Evolutionary conservation across 163 green algal species (phyloP).

Genomic region (Coccomyxa subellipsoidea): DNA sequence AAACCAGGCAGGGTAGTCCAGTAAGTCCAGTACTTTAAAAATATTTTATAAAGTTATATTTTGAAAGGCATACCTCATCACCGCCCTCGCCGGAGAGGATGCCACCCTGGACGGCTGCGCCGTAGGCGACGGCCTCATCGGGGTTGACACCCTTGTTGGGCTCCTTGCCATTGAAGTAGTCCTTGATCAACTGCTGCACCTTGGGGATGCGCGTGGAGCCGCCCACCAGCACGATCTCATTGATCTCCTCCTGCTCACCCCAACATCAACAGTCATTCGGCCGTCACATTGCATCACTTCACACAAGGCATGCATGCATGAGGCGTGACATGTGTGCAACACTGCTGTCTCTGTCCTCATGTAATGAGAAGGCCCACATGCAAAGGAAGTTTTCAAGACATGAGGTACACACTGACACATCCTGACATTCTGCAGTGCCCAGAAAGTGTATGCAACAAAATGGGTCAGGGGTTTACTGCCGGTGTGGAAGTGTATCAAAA

Average conservation of each 20-base stretch:
- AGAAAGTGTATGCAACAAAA: too few species aligned
- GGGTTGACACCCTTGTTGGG: slow-evolving; percentile 99
- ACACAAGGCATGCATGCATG: too few species aligned
- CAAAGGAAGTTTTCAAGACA: too few species aligned
- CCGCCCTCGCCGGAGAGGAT: slow-evolving; percentile 82
- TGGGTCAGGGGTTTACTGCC: too few species aligned
- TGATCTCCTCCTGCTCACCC: slow-evolving; percentile 67
- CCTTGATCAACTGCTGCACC: slow-evolving; percentile 94
- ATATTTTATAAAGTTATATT: too few species aligned
- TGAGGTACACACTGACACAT: too few species aligned
- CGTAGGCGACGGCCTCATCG: slow-evolving; percentile 98
- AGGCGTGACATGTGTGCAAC: too few species aligned
- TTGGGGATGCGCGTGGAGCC: slow-evolving; percentile 98
- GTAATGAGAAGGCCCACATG: too few species aligned
- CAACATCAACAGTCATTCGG: background rate
- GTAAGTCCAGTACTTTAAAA: background rate
- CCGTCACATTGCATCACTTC: background rate
- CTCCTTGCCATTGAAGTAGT: slow-evolving; percentile 98
- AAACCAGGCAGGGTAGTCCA: too few species aligned
- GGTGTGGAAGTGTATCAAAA: too few species aligned
- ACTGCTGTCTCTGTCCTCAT: too few species aligned
- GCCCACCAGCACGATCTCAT: slow-evolving; percentile 98
- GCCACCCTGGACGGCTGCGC: slow-evolving; percentile 91
- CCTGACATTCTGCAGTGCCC: too few species aligned
- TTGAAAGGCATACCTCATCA: slow-evolving; percentile 43